These are phyloP conservation scores for Ophiocordyceps camponoti-leonardi DNA, from an alignment of 2,329 filamentous ascomycete genomes.

Conservation along the genomic window DNA sequence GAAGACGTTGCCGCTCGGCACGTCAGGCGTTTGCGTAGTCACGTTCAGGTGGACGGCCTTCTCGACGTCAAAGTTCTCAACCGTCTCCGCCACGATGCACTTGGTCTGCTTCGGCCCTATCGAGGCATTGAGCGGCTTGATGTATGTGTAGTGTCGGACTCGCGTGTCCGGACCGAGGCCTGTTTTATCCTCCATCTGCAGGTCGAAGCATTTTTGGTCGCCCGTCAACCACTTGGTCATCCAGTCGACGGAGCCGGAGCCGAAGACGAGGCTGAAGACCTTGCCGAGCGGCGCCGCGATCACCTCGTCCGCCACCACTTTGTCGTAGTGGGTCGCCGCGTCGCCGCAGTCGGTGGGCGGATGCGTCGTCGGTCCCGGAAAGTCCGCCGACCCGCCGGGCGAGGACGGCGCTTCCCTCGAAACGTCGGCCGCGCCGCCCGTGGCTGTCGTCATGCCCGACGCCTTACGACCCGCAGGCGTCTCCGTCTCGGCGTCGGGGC, in stretches of 20 bases:
- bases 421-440: slow-evolving; percentile 30
- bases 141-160: slow-evolving; percentile 64
- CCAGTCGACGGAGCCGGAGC: slow-evolving; percentile 59
- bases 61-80: slow-evolving; percentile 78
- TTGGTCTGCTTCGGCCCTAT: slow-evolving; percentile 93
- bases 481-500: slow-evolving; percentile 35
- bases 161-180: slow-evolving; percentile 61
- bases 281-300: slow-evolving; percentile 82
- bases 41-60: slow-evolving; percentile 71
- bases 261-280: slow-evolving; percentile 78
- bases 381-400: slow-evolving; percentile 38
- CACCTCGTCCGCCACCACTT: slow-evolving; percentile 66
- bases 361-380: slow-evolving; percentile 71
- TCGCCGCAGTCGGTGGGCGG: slow-evolving; percentile 76
- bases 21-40: slow-evolving; percentile 80
- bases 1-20: slow-evolving; percentile 86
- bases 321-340: slow-evolving; percentile 62
- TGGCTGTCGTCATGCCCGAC: slow-evolving; percentile 35
- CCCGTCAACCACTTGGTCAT: slow-evolving; percentile 74
- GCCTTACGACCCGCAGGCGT: slow-evolving; percentile 53
- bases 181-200: slow-evolving; percentile 73
- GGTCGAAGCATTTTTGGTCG: slow-evolving; percentile 79
- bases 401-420: slow-evolving; percentile 27
- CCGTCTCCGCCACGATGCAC: slow-evolving; percentile 68
- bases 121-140: slow-evolving; percentile 69